phyloP scores from a whole-genome alignment of 2,329 filamentous ascomycete species.

The Chaetomium sp. region DNA sequence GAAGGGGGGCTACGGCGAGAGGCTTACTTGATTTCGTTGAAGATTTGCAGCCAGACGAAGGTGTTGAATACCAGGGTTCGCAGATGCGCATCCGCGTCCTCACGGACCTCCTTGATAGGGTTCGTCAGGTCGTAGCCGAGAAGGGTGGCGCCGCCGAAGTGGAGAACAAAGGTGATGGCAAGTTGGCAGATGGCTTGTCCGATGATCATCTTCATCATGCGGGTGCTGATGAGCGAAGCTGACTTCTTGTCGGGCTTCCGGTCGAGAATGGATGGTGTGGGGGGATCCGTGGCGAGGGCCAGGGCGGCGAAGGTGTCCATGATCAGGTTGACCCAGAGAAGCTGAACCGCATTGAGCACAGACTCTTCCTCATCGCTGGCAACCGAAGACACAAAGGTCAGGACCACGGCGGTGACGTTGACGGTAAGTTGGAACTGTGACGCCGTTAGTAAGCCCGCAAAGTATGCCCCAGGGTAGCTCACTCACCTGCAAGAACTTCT shows the following conservation, averaged over 20 bases:
- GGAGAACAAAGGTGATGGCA: conserved; percentile 65
- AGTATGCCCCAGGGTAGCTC: neutral
- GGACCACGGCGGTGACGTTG: conserved; percentile 77
- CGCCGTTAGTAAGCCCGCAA: conserved; percentile 8
- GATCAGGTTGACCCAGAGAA: conserved; percentile 82
- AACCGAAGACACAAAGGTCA: conserved; percentile 78
- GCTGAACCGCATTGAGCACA: conserved; percentile 75
- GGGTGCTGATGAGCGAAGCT: conserved; percentile 70
- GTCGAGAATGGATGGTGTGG: conserved; percentile 41
- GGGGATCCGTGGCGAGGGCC: conserved; percentile 54
- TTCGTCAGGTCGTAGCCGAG: conserved; percentile 56
- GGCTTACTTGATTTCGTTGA: conserved; percentile 53
- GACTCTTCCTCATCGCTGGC: conserved; percentile 63
- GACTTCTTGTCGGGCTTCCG: conserved; percentile 75
- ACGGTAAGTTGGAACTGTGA: conserved; percentile 67
- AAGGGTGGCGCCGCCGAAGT: conserved; percentile 65
- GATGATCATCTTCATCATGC: conserved; percentile 91
- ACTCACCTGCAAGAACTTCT: conserved; percentile 58
- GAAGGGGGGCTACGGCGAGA: neutral
- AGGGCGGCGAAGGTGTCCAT: conserved; percentile 83
- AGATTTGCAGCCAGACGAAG: conserved; percentile 86
- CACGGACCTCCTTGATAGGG: conserved; percentile 6
- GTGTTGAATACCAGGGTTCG: conserved; percentile 77
- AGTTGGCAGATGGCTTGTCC: conserved; percentile 80
- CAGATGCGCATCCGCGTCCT: conserved; percentile 55